Evolutionary conservation across 345 rosid genomes (phyloP).

Genomic region (Excoecaria cochinchinensis): DNA sequence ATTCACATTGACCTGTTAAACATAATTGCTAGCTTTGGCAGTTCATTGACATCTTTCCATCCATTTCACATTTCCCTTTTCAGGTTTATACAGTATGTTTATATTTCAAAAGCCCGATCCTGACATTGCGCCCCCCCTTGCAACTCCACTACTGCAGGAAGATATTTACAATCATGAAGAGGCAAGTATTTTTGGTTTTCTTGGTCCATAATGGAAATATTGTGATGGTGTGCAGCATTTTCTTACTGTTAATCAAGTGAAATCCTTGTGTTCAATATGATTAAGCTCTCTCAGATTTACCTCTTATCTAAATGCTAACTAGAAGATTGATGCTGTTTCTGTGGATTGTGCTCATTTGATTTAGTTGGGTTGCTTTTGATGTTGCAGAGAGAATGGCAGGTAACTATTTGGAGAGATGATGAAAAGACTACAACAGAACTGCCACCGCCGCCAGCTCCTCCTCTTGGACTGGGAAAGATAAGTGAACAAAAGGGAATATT

Average conservation of each 20-base stretch:
- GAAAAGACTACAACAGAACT: slow-evolving; percentile 47
- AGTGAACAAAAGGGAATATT: slow-evolving; percentile 86
- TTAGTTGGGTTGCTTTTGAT: background rate
- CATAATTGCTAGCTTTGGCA: background rate
- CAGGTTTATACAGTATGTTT: slow-evolving; percentile 85
- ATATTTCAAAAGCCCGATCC: slow-evolving; percentile 97
- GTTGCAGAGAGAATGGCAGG: slow-evolving; percentile 61
- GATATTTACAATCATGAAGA: slow-evolving; percentile 50
- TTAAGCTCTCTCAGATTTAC: background rate
- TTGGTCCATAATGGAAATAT: background rate
- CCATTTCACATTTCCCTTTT: slow-evolving; percentile 10
- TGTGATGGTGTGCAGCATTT: background rate
- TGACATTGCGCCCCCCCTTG: slow-evolving; percentile 76
- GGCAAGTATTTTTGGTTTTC: slow-evolving; percentile 51
- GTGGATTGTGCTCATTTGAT: background rate
- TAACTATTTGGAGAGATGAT: slow-evolving; percentile 46
- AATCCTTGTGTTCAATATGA: background rate
- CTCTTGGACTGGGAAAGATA: slow-evolving; percentile 74
- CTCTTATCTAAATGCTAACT: background rate
- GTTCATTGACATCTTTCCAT: background rate
- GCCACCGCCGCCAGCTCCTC: slow-evolving; percentile 11
- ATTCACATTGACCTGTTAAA: slow-evolving; percentile 11
- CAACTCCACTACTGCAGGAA: slow-evolving; percentile 64
- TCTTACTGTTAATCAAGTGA: background rate
- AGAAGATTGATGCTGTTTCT: too few relatives aligned